Percentiles rank a stretch among this genome's conserved stretches.
phyloP scores from a whole-genome alignment of 495 filamentous ascomycete genomes.

The Chaetomidium leptoderma region DNA sequence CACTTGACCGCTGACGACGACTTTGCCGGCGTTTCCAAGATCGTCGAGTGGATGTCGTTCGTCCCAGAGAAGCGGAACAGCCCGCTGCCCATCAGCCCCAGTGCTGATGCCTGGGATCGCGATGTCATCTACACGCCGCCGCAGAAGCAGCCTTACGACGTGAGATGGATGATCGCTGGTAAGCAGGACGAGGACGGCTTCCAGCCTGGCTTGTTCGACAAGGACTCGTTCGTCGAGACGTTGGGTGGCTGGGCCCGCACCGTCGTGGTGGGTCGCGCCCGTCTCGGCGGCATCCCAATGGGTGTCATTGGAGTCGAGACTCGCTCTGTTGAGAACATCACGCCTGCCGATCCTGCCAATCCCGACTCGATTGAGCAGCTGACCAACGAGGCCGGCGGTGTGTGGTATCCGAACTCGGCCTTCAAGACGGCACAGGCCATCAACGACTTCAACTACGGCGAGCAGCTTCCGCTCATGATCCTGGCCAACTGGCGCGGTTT shows the following conservation, averaged over 20 bases:
- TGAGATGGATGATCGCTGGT: conserved; percentile 86
- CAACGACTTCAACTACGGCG: conserved; percentile 97
- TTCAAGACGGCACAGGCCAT: conserved; percentile 99
- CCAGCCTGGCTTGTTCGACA: conserved; percentile 89
- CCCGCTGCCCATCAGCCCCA: conserved; percentile 80
- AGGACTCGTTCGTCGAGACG: conserved; percentile 92
- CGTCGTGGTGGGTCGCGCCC: conserved; percentile 93
- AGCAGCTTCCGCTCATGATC: conserved; percentile 98
- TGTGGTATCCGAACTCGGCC: conserved; percentile 99
- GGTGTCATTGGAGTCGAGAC: conserved; percentile 98
- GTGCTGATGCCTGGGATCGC: conserved; percentile 87
- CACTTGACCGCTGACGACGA: conserved; percentile 98
- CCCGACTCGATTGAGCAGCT: conserved; percentile 96
- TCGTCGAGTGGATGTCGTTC: conserved; percentile 95
- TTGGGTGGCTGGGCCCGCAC: conserved; percentile 96
- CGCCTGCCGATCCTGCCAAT: conserved; percentile 96
- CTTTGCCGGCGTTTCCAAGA: conserved; percentile 96
- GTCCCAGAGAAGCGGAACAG: conserved; percentile 89
- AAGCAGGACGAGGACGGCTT: conserved; percentile 77
- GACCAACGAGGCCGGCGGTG: conserved; percentile 88
- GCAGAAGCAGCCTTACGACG: conserved; percentile 85
- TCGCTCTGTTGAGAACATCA: conserved; percentile 91
- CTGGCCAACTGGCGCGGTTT: conserved; percentile 99
- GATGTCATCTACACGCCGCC: conserved; percentile 83
- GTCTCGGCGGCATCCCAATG: conserved; percentile 95